Base-by-base conservation (phyloP, 2,329 filamentous ascomycete genomes). In the Talaromyces sp. region DNA sequence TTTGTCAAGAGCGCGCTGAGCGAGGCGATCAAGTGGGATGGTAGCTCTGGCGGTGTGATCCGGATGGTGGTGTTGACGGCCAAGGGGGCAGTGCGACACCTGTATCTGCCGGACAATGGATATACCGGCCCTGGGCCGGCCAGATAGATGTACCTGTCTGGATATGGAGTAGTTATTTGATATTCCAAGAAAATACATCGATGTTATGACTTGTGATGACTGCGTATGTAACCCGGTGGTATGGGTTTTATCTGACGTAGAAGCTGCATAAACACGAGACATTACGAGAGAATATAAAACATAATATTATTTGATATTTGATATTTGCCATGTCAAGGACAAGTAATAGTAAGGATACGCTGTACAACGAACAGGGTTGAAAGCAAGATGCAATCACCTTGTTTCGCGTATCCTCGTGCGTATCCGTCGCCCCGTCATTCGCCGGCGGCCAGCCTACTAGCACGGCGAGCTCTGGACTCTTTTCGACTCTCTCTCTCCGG, bases 21-120 rank as follows among this genome's bases (percentile, higher is more conserved):
- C 71, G 93, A 99, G 82, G 95, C 95, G 17, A 98, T 99, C 84
- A 96, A 96, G 80, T 99, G 95, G 95, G 95, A 99, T 75, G 95
- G 95, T 65, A 97, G 93, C 81, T 98, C 95, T 3, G 95, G 95
- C 67, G 95, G 95, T 80, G 95, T 99, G 63, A 99, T 99, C 71
- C 87, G 95, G 69, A 91, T 99, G 90, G 93, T 98, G 64, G 95
- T 99, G 62, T 80, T 99, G 78, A 99, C 93, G 64, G 87, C 87
- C 70, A 86, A 89, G 73, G 95, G 95, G 38, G 93, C 93, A 7
- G 87, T 95, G 78, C 86, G 95, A 79, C 95, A 98, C 81, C 79
- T 99, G 74, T 99, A 98, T 77, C 84, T 99, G 71, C 95, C 95
- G 50, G 93, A 99, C 80, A 90, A 89, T 71, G 86, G 89, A 70